Conservation (phyloP, 768 basidiomycete genomes). For the Leccinum subtestaceum region DNA sequence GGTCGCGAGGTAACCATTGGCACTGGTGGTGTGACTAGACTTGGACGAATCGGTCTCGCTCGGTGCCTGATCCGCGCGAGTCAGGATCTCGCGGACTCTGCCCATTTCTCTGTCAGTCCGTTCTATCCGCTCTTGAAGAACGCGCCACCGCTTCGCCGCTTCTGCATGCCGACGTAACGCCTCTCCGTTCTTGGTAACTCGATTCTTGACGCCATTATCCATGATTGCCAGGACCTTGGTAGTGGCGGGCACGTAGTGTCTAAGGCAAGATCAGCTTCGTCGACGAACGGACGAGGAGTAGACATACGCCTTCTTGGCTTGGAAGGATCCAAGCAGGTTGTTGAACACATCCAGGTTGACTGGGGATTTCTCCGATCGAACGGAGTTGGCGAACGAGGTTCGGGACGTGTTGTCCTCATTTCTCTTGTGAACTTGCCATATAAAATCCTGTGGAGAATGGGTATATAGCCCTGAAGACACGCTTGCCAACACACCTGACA, state of each 20-base stretch:
- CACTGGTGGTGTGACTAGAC: slow-evolving; percentile 48
- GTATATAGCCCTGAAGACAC: not conserved
- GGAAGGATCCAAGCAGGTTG: slow-evolving; percentile 70
- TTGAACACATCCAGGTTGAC: slow-evolving; percentile 62
- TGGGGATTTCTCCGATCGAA: slow-evolving; percentile 49
- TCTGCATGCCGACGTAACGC: slow-evolving; percentile 87
- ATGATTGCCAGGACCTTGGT: slow-evolving; percentile 91
- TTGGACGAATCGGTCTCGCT: slow-evolving; percentile 72
- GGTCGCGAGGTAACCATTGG: slow-evolving; percentile 62
- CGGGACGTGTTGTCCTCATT: slow-evolving; percentile 45
- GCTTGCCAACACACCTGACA: slow-evolving; percentile 63
- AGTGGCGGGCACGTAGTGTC: slow-evolving; percentile 93
- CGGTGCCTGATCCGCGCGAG: slow-evolving; percentile 46
- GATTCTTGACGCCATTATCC: slow-evolving; percentile 89
- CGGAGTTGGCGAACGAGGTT: slow-evolving; percentile 43
- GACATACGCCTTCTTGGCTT: slow-evolving; percentile 82
- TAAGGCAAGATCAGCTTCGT: slow-evolving; percentile 31
- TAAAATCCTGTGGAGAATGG: slow-evolving; percentile 61
- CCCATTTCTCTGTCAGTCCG: slow-evolving; percentile 85
- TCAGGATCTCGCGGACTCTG: slow-evolving; percentile 55
- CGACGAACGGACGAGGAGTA: slow-evolving; percentile 7
- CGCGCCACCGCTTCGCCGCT: slow-evolving; percentile 82
- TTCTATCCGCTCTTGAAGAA: slow-evolving; percentile 72
- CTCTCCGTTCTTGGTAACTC: slow-evolving; percentile 96
- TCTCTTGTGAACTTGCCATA: slow-evolving; percentile 73